Evolutionary conservation across 2,329 filamentous ascomycete species (phyloP).

Genomic region (Fusarium sp.): DNA sequence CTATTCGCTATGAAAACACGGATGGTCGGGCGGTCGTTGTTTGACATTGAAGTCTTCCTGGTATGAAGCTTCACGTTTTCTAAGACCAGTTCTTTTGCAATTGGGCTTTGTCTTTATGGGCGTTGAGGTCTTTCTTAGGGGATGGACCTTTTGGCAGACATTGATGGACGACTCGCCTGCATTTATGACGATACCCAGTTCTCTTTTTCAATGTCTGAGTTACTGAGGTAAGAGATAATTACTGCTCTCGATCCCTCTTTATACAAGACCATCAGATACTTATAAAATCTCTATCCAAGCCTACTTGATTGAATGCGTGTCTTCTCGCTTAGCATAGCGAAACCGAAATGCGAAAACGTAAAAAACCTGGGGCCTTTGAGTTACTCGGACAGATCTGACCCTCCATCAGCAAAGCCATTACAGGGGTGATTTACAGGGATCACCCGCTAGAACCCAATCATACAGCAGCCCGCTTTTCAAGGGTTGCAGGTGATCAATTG

Average conservation of each 20-base stretch:
- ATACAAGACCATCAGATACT: neutral
- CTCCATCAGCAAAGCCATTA: conserved; percentile 1
- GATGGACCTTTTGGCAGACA: neutral
- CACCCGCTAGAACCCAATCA: neutral
- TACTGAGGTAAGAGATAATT: too few species aligned
- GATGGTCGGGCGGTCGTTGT: neutral
- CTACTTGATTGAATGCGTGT: neutral
- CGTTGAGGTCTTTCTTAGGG: neutral
- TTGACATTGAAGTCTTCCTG: neutral
- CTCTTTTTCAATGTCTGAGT: neutral
- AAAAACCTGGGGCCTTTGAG: conserved; percentile 34
- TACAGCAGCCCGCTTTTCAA: conserved; percentile 5
- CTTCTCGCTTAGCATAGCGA: conserved; percentile 20
- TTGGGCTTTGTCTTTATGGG: neutral
- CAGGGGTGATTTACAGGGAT: neutral
- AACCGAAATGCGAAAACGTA: conserved; percentile 25
- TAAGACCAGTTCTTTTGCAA: neutral
- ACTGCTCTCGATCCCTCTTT: neutral
- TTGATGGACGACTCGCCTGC: neutral
- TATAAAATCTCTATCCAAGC: neutral
- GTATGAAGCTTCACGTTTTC: fast-evolving
- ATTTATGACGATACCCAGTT: conserved; percentile 19
- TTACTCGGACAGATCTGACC: conserved; percentile 31
- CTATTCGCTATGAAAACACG: neutral
- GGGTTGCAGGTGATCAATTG: conserved; percentile 10